phyloP scores from a whole-genome alignment of 495 filamentous ascomycete species.

The Aspergillus mulundensis region DNA sequence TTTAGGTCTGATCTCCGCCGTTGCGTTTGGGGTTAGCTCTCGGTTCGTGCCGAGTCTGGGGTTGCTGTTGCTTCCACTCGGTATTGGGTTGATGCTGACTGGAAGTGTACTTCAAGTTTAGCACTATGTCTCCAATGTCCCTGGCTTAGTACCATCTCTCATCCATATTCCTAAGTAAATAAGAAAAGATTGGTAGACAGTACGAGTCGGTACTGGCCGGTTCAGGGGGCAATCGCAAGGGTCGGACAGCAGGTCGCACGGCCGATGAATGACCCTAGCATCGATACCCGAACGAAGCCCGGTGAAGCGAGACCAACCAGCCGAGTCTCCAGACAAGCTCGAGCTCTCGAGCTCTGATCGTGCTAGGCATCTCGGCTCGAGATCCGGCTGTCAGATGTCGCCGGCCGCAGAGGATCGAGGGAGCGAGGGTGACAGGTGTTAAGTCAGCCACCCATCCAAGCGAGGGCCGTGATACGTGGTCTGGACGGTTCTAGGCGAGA shows the following conservation, averaged over 20 bases:
- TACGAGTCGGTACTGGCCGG: too few relatives aligned
- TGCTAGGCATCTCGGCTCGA: not conserved
- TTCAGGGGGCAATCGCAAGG: too few relatives aligned
- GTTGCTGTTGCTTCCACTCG: too few relatives aligned
- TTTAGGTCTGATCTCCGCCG: not conserved
- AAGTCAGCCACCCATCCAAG: not conserved
- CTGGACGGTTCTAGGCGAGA: not conserved
- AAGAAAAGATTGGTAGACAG: too few relatives aligned
- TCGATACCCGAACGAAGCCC: not conserved
- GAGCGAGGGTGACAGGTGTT: not conserved
- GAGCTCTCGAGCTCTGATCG: not conserved
- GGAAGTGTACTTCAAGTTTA: too few relatives aligned
- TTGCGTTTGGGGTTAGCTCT: not conserved
- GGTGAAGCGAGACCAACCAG: not conserved
- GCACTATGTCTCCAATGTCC: too few relatives aligned
- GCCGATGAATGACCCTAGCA: not conserved
- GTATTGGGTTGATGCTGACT: too few relatives aligned
- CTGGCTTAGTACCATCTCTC: too few relatives aligned
- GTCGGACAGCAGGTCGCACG: not conserved
- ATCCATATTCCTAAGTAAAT: too few relatives aligned
- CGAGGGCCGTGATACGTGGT: not conserved
- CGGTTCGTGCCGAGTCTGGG: not conserved
- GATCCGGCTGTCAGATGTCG: not conserved
- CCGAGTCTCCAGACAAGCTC: not conserved
- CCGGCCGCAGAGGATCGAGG: not conserved